Base-by-base conservation (phyloP, 2,329 filamentous ascomycete species). In the Paecilomyces fulvus region DNA sequence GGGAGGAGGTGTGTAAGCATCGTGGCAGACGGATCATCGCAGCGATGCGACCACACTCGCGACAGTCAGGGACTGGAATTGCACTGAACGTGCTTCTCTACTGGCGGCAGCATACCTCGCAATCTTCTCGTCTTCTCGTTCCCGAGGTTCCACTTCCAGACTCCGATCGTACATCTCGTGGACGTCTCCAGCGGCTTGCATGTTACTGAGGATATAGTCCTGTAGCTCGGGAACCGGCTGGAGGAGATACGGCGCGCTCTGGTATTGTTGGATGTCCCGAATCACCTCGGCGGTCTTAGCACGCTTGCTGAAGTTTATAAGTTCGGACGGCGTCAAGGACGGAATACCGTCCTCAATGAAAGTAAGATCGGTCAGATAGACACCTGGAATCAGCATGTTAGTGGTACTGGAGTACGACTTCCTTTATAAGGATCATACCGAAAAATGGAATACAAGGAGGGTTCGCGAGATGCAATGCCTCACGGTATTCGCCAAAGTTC, bases 141-240 rank as follows among this genome's bases (percentile, higher is more conserved):
- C 94, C 67, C 94, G 84, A 60, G 94, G 94, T 73, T 99, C 94
- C 59, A 99, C 86, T 67, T 87, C 82, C 76, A 99, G 79, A 76
- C 91, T 96, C 80, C 92, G 92, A 74, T 97, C 92, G 78, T 97
- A 99, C 94, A 97, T 97, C 79, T 97, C 92, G 73, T 97, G 92
- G 61, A 99, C 94, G 72, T 97, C 92, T 54, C 91, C 89, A 3
- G 94, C 92, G 30, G 87, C 88, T 76, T 95, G 88, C 89, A 97
- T 95, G 72, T 97, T 96, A 72, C 86, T 92, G 64, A 96, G 77
- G 63, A 99, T 96, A 75, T 97, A 99, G 64, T 97, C 92, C 71
- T 97, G 92, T 63, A 99, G 79, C 75, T 97, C 94, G 1, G 86
- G 83, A 14, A 99, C 92, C 0, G 91, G 83, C 69, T 95, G 89